Evolutionary conservation across 129 eudicot genomes (phyloP).

Genomic region (Centrapalus pauciflorus): DNA sequence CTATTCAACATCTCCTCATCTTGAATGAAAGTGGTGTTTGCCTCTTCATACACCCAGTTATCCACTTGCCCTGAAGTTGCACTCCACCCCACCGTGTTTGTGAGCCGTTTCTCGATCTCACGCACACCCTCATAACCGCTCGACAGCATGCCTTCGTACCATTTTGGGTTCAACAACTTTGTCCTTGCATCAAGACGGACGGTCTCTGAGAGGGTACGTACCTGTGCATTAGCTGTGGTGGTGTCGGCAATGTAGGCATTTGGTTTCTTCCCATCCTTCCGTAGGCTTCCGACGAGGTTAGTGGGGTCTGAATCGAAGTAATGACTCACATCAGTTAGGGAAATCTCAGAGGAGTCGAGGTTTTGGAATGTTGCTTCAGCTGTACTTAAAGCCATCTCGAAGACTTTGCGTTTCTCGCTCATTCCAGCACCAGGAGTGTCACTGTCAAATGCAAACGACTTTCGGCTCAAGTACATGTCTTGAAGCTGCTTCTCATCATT

Average conservation of each 20-base stretch:
- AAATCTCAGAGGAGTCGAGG: constrained; percentile 93
- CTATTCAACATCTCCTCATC: constrained; percentile 90
- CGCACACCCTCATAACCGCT: constrained; percentile 97
- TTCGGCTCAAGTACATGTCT: constrained; percentile 95
- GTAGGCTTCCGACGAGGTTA: constrained; percentile 77
- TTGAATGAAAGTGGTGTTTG: constrained; percentile 88
- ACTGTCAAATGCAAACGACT: constrained; percentile 89
- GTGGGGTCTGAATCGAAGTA: constrained; percentile 99
- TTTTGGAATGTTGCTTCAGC: constrained; percentile 99
- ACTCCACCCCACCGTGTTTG: constrained; percentile 99
- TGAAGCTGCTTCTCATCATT: constrained; percentile 98
- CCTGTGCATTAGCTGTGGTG: constrained; percentile 97
- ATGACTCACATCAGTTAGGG: constrained; percentile 94
- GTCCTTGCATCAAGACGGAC: constrained; percentile 94
- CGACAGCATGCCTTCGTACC: constrained; percentile 99
- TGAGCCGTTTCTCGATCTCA: constrained; percentile 92
- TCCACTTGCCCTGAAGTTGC: constrained; percentile 97
- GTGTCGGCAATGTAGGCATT: constrained; percentile 97
- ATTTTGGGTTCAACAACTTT: constrained; percentile 90
- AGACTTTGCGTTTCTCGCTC: constrained; percentile 79
- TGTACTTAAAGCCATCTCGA: constrained; percentile 94
- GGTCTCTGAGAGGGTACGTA: constrained; percentile 92
- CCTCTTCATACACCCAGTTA: constrained; percentile 98
- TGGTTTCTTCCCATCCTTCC: constrained; percentile 98
- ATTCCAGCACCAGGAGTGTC: constrained; percentile 97